These are phyloP conservation scores for Boletellus ananas DNA, from an alignment of 768 basidiomycete species.

Conservation along the genomic window DNA sequence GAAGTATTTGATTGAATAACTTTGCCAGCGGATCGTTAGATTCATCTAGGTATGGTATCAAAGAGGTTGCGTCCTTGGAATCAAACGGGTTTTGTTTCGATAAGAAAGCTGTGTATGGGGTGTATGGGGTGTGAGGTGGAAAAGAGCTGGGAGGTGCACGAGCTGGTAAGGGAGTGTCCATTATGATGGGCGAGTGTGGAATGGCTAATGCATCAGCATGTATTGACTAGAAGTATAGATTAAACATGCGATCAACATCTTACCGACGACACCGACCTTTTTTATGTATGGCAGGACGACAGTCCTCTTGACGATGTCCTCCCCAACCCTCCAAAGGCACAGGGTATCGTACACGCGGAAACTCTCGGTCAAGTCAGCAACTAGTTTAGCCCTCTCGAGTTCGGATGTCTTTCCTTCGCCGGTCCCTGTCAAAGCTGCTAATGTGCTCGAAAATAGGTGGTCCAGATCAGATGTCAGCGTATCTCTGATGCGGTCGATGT, in stretches of 20 bases:
- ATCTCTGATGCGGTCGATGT: constrained; percentile 77
- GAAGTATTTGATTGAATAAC: constrained; percentile 79
- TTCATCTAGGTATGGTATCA: constrained; percentile 59
- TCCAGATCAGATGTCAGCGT: constrained; percentile 87
- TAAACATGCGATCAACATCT: constrained; percentile 1
- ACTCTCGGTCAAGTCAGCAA: constrained; percentile 72
- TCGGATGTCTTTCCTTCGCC: constrained; percentile 51
- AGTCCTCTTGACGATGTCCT: constrained; percentile 74
- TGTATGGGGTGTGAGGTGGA: constrained; percentile 54
- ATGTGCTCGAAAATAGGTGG: constrained; percentile 65
- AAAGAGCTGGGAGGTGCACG: constrained; percentile 25
- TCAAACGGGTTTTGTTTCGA: constrained; percentile 40
- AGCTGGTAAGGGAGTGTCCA: constrained; percentile 62
- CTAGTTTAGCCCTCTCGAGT: constrained; percentile 57
- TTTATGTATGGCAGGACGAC: constrained; percentile 73
- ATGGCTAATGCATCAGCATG: constrained; percentile 62
- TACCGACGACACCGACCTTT: constrained; percentile 46
- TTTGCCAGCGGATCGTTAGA: constrained; percentile 62
- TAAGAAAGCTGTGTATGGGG: constrained; percentile 46
- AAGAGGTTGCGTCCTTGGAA: constrained; percentile 27
- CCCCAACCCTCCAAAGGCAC: constrained; percentile 81
- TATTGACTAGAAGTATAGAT: constrained; percentile 54
- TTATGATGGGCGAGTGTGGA: constrained; percentile 71
- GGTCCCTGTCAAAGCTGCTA: constrained; percentile 49
- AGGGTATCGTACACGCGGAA: constrained; percentile 76